Percentiles rank a stretch among this genome's conserved stretches.
Conservation (phyloP, 2,329 filamentous ascomycete species). For the Venturiaceae sp. region DNA sequence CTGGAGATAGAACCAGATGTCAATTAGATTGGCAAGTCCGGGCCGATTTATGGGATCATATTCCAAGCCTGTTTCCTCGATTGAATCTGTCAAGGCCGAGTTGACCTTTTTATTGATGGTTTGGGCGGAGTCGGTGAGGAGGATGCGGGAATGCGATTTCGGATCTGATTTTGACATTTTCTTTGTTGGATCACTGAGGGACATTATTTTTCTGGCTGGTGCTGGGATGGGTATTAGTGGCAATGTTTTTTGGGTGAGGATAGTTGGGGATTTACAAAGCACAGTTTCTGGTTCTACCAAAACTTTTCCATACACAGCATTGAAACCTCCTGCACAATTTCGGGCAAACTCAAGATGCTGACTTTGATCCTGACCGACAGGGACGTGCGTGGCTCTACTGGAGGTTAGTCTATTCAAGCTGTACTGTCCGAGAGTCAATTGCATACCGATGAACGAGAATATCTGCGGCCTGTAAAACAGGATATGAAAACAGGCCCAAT, state of each 20-base stretch:
- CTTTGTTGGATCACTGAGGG: conserved; percentile 60
- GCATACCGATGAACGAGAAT: conserved; percentile 70
- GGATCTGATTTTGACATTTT: conserved; percentile 95
- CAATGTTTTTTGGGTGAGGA: conserved; percentile 1
- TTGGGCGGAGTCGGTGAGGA: conserved; percentile 62
- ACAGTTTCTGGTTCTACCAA: conserved; percentile 61
- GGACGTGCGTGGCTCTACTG: conserved; percentile 75
- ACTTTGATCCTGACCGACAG: conserved; percentile 88
- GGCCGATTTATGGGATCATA: conserved; percentile 65
- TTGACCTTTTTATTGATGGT: conserved; percentile 62
- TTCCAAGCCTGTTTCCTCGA: conserved; percentile 37
- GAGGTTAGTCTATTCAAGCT: conserved; percentile 8
- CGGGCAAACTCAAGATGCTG: conserved; percentile 93
- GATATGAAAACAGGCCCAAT: conserved; percentile 89
- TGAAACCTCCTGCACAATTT: conserved; percentile 80
- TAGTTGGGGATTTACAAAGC: conserved; percentile 45
- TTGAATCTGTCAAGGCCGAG: conserved; percentile 66
- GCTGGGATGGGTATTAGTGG: conserved; percentile 32
- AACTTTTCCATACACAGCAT: conserved; percentile 56
- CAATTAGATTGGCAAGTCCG: conserved; percentile 79
- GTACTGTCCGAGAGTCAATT: conserved; percentile 7
- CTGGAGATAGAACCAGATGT: conserved; percentile 59
- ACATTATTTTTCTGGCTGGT: conserved; percentile 83
- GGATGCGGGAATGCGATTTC: conserved; percentile 64
- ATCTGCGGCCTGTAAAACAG: conserved; percentile 90